Evolutionary conservation across 331 rosid genomes (phyloP), one percentile per base, ranked within the genome.

Genomic region (Quercus lobata): DNA sequence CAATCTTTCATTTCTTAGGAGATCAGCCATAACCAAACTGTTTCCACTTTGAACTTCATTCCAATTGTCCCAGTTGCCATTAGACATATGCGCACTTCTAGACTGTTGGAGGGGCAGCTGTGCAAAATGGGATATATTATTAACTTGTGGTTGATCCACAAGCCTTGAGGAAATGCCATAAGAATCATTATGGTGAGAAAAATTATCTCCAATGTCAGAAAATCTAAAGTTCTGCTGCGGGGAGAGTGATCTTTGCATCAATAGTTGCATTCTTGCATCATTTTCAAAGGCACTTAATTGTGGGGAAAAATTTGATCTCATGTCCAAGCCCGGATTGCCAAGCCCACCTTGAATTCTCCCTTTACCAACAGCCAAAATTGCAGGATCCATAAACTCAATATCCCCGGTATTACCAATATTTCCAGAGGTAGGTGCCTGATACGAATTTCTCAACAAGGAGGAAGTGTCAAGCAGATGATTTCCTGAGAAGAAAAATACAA

Each of bases 371-470:
- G 95, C 98, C 92, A 92, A 85, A 80, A 94, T 92, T 58, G 96
- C 98, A 66, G 97, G 97, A 88, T 92, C 98, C 89, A 90, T 90
- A 77, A 92, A 94, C 83, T 92, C 97, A 41, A 92, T 85, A 84
- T 90, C 97, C 12, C 85, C 89, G 7, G 86, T 69, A 82, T 84
- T 83, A 80, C 84, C 87, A 75, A 82, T 80, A 80, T 84, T 86
- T 75, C 89, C 97, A 77, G 75, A 66, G 8, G 85, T 83, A 70
- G 87, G 85, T 12, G 89, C 82, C 74, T 92, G 95, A 85, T 86
- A 87, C 7, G 89, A 78, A 83, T 83, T 91, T 86, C 95, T 88
- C 89, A 87, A 62, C 56, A 87, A 71, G 63, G 91, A 81, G 61
- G 97, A 84, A 61, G 85, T 68, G 27, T 90, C 91, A 0, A 85